Conservation (phyloP, 805 yeast genomes). For the Geotrichum ghanense region DNA sequence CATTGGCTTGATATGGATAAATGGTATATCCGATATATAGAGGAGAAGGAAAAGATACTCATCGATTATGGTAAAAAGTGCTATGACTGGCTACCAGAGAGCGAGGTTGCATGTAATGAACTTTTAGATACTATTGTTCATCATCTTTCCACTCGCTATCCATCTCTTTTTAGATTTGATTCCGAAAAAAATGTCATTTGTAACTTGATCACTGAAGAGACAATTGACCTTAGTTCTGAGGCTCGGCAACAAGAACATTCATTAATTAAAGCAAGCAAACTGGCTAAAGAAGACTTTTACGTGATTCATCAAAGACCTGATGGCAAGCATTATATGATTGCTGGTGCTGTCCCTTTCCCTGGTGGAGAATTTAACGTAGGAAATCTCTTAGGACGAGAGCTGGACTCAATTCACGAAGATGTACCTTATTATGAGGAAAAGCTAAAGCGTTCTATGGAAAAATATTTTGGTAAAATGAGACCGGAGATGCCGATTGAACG, state of each 20-base stretch:
- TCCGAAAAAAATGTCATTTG: slow-evolving; percentile 36
- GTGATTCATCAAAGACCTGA: slow-evolving; percentile 44
- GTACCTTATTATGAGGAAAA: slow-evolving; percentile 64
- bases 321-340: slow-evolving; percentile 51
- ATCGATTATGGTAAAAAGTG: slow-evolving; percentile 49
- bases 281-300: slow-evolving; percentile 71
- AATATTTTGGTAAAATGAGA: slow-evolving; percentile 55
- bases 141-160: slow-evolving; percentile 53
- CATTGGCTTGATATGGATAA: slow-evolving; percentile 78
- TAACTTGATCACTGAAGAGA: slow-evolving; percentile 53
- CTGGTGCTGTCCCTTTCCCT: slow-evolving; percentile 71
- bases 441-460: slow-evolving; percentile 57
- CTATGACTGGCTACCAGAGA: slow-evolving; percentile 55
- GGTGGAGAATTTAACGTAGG: slow-evolving; percentile 63
- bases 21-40: slow-evolving; percentile 53
- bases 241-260: slow-evolving; percentile 54
- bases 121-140: slow-evolving; percentile 50
- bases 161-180: slow-evolving; percentile 49
- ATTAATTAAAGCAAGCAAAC: slow-evolving; percentile 45
- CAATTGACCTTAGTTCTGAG: slow-evolving; percentile 49
- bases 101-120: slow-evolving; percentile 47
- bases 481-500: slow-evolving; percentile 56
- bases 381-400: slow-evolving; percentile 45
- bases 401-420: slow-evolving; percentile 53
- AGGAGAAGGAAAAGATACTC: slow-evolving; percentile 49